phyloP scores from a whole-genome alignment of 257 asterid genomes.

The Fraxinus quadrangulata region DNA sequence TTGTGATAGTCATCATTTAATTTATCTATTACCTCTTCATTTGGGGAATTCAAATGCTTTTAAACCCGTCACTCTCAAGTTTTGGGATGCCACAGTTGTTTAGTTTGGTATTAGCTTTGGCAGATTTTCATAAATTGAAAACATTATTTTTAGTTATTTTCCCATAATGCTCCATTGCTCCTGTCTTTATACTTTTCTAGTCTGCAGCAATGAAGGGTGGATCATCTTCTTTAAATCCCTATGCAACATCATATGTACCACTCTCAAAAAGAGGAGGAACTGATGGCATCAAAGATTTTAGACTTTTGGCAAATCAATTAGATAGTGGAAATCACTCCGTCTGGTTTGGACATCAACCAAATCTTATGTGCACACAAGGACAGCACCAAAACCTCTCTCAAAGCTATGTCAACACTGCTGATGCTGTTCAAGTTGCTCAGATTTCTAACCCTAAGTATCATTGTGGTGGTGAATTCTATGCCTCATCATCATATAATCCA shows the following conservation, averaged over 20 bases:
- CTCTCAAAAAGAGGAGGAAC: conserved; percentile 54
- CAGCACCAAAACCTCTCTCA: conserved; percentile 33
- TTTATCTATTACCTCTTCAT: neutral
- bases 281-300: conserved; percentile 38
- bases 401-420: conserved; percentile 27
- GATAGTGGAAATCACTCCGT: conserved; percentile 42
- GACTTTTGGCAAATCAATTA: conserved; percentile 27
- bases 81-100: neutral
- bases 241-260: conserved; percentile 80
- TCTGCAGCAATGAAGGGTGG: conserved; percentile 67
- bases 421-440: conserved; percentile 27
- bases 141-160: neutral
- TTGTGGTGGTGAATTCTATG: neutral
- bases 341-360: conserved; percentile 44
- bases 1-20: neutral
- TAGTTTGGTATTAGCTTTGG: neutral
- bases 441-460: neutral
- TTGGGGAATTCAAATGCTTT: neutral
- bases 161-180: neutral
- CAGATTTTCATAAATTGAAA: neutral
- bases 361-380: conserved; percentile 33
- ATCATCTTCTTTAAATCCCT: conserved; percentile 69
- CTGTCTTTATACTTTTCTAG: conserved; percentile 3
- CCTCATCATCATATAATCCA: neutral
- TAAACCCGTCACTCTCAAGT: neutral